A percentile compares a stretch with the other conserved stretches of the same genome.
phyloP scores from a whole-genome alignment of 2,329 filamentous ascomycete species.

The Zalaria sp. region DNA sequence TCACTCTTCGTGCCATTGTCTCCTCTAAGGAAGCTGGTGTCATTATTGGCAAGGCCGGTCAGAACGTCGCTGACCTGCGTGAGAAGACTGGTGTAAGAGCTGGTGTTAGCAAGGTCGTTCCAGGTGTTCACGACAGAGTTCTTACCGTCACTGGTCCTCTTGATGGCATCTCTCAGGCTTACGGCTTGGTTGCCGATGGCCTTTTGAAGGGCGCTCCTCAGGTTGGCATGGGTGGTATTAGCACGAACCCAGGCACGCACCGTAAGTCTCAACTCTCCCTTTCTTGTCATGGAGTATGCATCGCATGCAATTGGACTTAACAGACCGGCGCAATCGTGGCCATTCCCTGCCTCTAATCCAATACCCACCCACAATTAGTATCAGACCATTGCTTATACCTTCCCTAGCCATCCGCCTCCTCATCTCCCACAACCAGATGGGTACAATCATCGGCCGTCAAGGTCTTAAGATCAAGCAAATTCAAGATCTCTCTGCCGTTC shows the following conservation, averaged over 20 bases:
- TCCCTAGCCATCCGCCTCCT: slow-evolving; percentile 78
- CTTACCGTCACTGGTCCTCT: slow-evolving; percentile 87
- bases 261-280: slow-evolving; percentile 47
- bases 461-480: slow-evolving; percentile 99
- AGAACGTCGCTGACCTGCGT: slow-evolving; percentile 93
- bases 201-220: slow-evolving; percentile 85
- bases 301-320: too few relatives aligned
- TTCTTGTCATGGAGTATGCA: not conserved
- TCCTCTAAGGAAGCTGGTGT: slow-evolving; percentile 98
- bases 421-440: slow-evolving; percentile 99
- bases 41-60: slow-evolving; percentile 96
- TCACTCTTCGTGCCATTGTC: slow-evolving; percentile 93
- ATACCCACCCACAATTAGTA: too few relatives aligned
- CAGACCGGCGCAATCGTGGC: too few relatives aligned
- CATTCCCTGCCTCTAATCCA: too few relatives aligned
- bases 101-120: slow-evolving; percentile 96
- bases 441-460: slow-evolving; percentile 92
- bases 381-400: too few relatives aligned
- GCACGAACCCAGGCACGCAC: slow-evolving; percentile 80
- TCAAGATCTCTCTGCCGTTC: slow-evolving; percentile 88
- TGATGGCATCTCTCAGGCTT: slow-evolving; percentile 79
- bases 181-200: slow-evolving; percentile 81
- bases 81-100: slow-evolving; percentile 97
- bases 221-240: slow-evolving; percentile 88
- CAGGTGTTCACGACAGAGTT: slow-evolving; percentile 92